These are phyloP conservation scores for Suillus bovinus DNA, from an alignment of 768 basidiomycete genomes.

Conservation along the genomic window DNA sequence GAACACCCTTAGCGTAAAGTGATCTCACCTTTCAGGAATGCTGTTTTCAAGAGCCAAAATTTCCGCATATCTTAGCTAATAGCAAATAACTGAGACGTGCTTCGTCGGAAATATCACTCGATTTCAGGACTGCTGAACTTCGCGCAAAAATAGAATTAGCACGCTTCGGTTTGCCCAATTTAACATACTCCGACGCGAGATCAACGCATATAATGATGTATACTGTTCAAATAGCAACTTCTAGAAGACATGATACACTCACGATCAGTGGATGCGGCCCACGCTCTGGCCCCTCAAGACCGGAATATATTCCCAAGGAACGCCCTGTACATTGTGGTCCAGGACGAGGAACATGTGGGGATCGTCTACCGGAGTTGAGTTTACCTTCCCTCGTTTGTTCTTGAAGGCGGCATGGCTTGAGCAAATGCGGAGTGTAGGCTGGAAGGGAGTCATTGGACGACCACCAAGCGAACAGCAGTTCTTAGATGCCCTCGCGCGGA, in stretches of 20 bases:
- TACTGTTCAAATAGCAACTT: constrained; percentile 36
- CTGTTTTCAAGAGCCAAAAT: constrained; percentile 62
- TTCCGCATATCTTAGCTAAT: constrained; percentile 68
- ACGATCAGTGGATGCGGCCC: constrained; percentile 56
- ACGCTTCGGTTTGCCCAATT: constrained; percentile 70
- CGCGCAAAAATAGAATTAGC: constrained; percentile 68
- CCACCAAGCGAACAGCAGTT: no score
- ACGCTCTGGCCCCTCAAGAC: no score
- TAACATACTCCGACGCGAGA: constrained; percentile 78
- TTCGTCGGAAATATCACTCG: constrained; percentile 49
- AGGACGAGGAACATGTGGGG: no score
- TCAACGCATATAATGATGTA: constrained; percentile 66
- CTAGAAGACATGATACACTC: constrained; percentile 14
- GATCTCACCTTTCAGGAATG: constrained; percentile 53
- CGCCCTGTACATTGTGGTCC: no score
- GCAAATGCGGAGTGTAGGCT: no score
- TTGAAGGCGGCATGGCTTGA: no score
- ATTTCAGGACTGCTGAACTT: constrained; percentile 46
- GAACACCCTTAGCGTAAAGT: not conserved
- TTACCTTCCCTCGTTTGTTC: no score
- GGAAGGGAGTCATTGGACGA: no score
- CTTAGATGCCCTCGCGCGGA: no score
- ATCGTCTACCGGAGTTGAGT: no score
- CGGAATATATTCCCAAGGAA: no score
- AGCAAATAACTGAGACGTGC: constrained; percentile 54